Evolutionary conservation across 2,329 filamentous ascomycete genomes (phyloP).

Genomic region (Penicillium corylophilum): DNA sequence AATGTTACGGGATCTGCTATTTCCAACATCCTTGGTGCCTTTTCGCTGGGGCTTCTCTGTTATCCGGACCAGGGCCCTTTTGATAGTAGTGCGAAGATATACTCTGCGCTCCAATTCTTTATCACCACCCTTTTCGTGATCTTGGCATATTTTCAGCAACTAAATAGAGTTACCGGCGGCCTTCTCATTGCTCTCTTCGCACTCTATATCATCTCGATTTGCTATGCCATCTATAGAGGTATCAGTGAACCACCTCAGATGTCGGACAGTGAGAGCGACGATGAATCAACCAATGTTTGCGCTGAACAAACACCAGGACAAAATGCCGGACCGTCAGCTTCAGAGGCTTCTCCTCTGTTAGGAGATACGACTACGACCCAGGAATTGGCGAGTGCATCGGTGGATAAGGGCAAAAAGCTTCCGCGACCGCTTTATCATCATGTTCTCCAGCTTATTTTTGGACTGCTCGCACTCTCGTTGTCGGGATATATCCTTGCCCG

Average conservation of each 20-base stretch:
- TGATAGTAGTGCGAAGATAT: conserved; percentile 51
- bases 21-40: conserved; percentile 57
- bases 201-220: conserved; percentile 47
- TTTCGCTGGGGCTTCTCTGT: conserved; percentile 53
- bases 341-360: conserved; percentile 22
- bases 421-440: conserved; percentile 34
- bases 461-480: conserved; percentile 46
- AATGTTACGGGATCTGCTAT: conserved; percentile 57
- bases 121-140: conserved; percentile 43
- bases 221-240: conserved; percentile 48
- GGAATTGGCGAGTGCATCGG: background rate
- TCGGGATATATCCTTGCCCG: conserved; percentile 53
- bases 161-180: conserved; percentile 39
- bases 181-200: conserved; percentile 46
- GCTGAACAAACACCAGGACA: background rate
- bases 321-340: background rate
- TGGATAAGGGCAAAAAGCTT: conserved; percentile 5
- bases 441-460: conserved; percentile 44
- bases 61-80: conserved; percentile 38
- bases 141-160: conserved; percentile 34
- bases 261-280: conserved; percentile 46
- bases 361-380: conserved; percentile 1
- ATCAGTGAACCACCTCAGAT: conserved; percentile 43
- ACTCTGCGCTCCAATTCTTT: conserved; percentile 44
- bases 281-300: conserved; percentile 16